phyloP scores from a whole-genome alignment of 805 yeast genomes.

The Schwanniomyces occidentalis region DNA sequence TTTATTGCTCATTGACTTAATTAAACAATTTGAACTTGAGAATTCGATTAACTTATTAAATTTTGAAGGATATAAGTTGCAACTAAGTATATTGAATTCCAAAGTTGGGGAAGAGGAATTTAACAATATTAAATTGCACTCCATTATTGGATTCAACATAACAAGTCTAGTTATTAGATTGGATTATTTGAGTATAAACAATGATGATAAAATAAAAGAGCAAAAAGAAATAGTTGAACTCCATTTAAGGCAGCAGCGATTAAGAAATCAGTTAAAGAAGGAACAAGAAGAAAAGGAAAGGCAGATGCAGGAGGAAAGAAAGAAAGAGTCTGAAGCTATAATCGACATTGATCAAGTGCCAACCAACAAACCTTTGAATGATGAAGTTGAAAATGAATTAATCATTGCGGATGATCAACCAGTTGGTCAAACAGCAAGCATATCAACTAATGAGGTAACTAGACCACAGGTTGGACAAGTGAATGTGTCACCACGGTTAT shows the following conservation, averaged over 20 bases:
- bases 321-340: neutral
- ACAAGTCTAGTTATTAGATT: constrained; percentile 28
- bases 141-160: constrained; percentile 19
- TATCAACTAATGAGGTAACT: no score
- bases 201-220: constrained; percentile 12
- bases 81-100: constrained; percentile 16
- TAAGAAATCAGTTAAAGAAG: constrained; percentile 10
- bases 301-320: constrained; percentile 10
- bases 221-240: constrained; percentile 20
- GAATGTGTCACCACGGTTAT: constrained; percentile 19
- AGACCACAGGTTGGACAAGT: no score
- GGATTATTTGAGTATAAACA: constrained; percentile 7
- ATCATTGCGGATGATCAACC: no score
- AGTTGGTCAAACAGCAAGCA: no score
- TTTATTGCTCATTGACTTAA: constrained; percentile 1
- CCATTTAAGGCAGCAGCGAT: constrained; percentile 19
- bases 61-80: constrained; percentile 5
- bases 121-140: constrained; percentile 10
- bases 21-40: constrained; percentile 5
- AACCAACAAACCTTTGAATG: neutral
- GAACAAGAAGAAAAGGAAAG: constrained; percentile 9
- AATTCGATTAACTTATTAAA: constrained; percentile 1
- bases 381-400: neutral
- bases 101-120: constrained; percentile 11
- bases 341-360: neutral